A percentile compares a stretch with the other conserved stretches of the same genome.
phyloP scores from a whole-genome alignment of 352 stramenopile species.

The Globisporangium radiosum region DNA sequence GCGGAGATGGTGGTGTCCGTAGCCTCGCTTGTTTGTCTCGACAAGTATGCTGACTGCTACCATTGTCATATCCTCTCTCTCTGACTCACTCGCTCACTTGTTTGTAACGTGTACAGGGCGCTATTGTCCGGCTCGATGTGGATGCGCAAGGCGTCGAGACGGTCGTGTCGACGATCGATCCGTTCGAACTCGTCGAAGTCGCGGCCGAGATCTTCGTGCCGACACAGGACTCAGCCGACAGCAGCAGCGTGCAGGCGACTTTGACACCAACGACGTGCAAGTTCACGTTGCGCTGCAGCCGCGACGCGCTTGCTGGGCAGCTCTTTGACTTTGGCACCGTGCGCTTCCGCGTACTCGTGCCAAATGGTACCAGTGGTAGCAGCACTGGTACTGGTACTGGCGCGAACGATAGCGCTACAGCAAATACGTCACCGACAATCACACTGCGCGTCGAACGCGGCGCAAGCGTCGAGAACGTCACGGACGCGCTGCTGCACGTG shows the following conservation, averaged over 20 bases:
- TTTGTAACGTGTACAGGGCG: neutral
- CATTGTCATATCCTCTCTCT: no score
- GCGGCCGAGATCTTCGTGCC: constrained; percentile 4
- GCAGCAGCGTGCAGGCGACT: neutral
- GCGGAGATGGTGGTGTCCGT: no score
- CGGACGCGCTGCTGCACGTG: constrained; percentile 2
- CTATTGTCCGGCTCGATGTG: constrained; percentile 13
- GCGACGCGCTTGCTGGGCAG: constrained; percentile 16
- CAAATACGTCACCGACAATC: constrained; percentile 19
- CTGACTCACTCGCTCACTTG: neutral
- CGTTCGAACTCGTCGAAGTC: constrained; percentile 22
- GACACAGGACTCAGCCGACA: neutral
- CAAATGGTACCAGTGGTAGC: constrained; percentile 2
- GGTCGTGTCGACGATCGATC: constrained; percentile 33
- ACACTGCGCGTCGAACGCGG: constrained; percentile 23
- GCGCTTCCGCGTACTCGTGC: constrained; percentile 18
- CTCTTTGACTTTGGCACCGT: constrained; percentile 26
- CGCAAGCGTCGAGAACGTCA: constrained; percentile 10
- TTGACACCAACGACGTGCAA: neutral
- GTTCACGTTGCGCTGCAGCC: constrained; percentile 10
- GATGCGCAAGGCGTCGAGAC: constrained; percentile 12
- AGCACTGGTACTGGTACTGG: neutral
- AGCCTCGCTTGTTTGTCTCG: no score
- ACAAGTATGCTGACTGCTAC: no score
- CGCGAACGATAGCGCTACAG: neutral